These are phyloP conservation scores for Yamadazyma olivae DNA, from an alignment of 805 yeast genomes.

Conservation along the genomic window DNA sequence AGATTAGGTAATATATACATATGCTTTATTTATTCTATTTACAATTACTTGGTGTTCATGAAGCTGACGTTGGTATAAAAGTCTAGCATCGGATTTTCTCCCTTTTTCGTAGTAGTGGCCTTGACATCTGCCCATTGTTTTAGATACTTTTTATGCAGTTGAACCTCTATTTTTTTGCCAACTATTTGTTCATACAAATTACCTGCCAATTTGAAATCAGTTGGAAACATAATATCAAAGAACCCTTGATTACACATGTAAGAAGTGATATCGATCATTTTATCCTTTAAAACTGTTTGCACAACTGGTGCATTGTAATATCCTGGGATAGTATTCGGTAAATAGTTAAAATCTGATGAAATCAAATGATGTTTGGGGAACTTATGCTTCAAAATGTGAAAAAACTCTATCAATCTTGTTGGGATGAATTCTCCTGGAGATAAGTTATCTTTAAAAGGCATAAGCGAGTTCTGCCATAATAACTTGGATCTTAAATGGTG, in stretches of 20 bases:
- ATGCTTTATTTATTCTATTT: neutral
- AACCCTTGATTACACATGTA: constrained; percentile 84
- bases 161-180: constrained; percentile 53
- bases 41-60: constrained; percentile 21
- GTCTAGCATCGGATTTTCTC: constrained; percentile 83
- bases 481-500: constrained; percentile 45
- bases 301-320: constrained; percentile 71
- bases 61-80: constrained; percentile 75
- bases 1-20: neutral
- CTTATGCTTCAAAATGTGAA: constrained; percentile 55
- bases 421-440: constrained; percentile 79
- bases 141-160: constrained; percentile 63
- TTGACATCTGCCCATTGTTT: constrained; percentile 69
- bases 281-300: constrained; percentile 66
- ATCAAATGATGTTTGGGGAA: constrained; percentile 79
- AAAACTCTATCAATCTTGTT: constrained; percentile 65
- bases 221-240: constrained; percentile 85
- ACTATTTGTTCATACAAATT: constrained; percentile 62
- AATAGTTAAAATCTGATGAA: constrained; percentile 61
- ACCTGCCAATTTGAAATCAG: constrained; percentile 62
- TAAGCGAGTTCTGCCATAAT: constrained; percentile 44
- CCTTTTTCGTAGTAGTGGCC: constrained; percentile 65
- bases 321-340: constrained; percentile 52
- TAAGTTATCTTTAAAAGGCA: constrained; percentile 66
- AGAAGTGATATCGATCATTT: constrained; percentile 66